Evolutionary conservation across 441 rosid species (phyloP).

Genomic region (Gossypium aridum): DNA sequence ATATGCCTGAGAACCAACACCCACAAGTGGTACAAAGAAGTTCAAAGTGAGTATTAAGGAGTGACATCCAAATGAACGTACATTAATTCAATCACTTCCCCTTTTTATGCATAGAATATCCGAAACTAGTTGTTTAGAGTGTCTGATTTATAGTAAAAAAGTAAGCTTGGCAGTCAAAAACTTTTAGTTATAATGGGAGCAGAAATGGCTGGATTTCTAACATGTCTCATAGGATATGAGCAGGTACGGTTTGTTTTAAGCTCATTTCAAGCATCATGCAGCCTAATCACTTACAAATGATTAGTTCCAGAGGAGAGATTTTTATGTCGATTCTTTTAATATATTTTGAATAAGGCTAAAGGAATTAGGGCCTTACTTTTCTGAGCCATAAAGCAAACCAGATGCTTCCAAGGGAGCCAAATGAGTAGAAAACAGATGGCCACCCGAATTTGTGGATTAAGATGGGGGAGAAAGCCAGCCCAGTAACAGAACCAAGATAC

Average conservation of each 20-base stretch:
- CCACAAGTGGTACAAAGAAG: conserved; percentile 7
- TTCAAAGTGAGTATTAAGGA: conserved; percentile 9
- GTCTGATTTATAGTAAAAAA: background rate
- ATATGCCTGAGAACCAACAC: conserved; percentile 54
- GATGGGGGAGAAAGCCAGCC: conserved; percentile 78
- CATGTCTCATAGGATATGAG: background rate
- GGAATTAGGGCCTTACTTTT: conserved; percentile 40
- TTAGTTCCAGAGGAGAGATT: background rate
- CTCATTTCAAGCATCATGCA: background rate
- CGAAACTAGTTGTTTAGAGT: background rate
- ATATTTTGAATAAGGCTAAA: conserved; percentile 3
- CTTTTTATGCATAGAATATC: background rate
- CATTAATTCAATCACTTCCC: conserved; percentile 3
- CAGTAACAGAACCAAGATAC: conserved; percentile 97
- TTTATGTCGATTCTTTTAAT: background rate
- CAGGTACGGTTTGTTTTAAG: background rate
- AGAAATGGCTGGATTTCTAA: background rate
- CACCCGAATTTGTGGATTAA: conserved; percentile 87
- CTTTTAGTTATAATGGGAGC: background rate
- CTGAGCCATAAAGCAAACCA: conserved; percentile 83
- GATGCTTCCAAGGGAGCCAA: conserved; percentile 91
- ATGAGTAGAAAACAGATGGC: conserved; percentile 93
- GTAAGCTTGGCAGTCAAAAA: background rate
- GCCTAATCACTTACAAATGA: background rate
- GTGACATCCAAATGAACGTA: conserved; percentile 6